These are phyloP conservation scores for Casuarina cunninghamiana DNA, from an alignment of 306 rosid genomes.

Conservation along the genomic window DNA sequence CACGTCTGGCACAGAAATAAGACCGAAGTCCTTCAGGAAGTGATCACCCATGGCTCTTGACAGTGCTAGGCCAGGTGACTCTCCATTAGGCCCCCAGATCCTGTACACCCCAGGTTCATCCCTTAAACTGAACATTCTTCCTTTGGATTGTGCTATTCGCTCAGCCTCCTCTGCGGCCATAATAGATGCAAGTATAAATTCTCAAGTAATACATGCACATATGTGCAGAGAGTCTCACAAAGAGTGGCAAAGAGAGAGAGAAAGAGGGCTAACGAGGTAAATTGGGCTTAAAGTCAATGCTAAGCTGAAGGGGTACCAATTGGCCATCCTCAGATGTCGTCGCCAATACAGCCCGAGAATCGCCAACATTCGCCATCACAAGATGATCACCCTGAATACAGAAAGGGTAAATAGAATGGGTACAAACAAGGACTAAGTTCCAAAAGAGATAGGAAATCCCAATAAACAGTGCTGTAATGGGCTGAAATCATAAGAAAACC, in stretches of 20 bases:
- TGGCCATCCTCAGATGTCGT: slow-evolving; percentile 53
- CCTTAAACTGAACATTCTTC: slow-evolving; percentile 51
- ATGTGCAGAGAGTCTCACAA: too few relatives aligned
- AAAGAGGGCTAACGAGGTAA: slow-evolving; percentile 49
- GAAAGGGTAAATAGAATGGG: background rate
- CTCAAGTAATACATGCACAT: background rate
- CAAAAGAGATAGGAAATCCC: too few relatives aligned
- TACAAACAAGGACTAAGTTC: too few relatives aligned
- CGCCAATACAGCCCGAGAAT: slow-evolving; percentile 73
- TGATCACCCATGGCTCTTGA: slow-evolving; percentile 79
- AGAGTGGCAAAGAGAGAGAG: background rate
- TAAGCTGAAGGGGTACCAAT: slow-evolving; percentile 60
- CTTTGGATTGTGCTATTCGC: slow-evolving; percentile 54
- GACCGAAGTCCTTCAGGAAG: slow-evolving; percentile 66
- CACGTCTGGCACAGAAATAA: slow-evolving; percentile 66
- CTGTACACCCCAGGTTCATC: slow-evolving; percentile 80
- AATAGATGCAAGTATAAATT: slow-evolving; percentile 1
- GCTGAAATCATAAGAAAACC: too few relatives aligned
- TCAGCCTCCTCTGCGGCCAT: slow-evolving; percentile 61
- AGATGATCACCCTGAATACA: slow-evolving; percentile 61
- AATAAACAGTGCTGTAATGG: too few relatives aligned
- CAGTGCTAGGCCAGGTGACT: slow-evolving; percentile 64
- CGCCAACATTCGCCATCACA: slow-evolving; percentile 67
- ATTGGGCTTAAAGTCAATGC: slow-evolving; percentile 66
- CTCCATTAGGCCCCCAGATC: slow-evolving; percentile 67